A percentile compares a stretch with the other conserved stretches of the same genome.
phyloP scores from a whole-genome alignment of 257 asterid species.

The Solanum ahanhuiri region DNA sequence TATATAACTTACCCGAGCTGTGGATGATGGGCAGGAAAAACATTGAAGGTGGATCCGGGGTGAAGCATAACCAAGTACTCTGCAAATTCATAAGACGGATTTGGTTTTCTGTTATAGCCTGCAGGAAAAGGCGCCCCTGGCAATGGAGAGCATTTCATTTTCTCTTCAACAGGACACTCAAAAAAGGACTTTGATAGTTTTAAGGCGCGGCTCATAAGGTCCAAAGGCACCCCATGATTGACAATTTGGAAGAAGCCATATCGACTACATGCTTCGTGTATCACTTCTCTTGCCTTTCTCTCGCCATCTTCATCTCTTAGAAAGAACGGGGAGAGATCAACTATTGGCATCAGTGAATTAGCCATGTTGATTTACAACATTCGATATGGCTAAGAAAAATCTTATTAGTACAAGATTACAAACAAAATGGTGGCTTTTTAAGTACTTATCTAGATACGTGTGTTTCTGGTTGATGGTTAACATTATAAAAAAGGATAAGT shows the following conservation, averaged over 20 bases:
- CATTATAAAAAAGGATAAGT: background rate
- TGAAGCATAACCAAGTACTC: slow-evolving; percentile 42
- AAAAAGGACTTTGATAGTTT: slow-evolving; percentile 25
- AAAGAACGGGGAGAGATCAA: slow-evolving; percentile 45
- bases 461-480: background rate
- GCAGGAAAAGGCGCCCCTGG: slow-evolving; percentile 33
- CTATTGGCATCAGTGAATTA: slow-evolving; percentile 25
- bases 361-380: background rate
- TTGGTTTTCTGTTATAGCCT: slow-evolving; percentile 41
- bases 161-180: slow-evolving; percentile 25
- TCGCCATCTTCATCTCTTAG: slow-evolving; percentile 16
- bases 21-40: slow-evolving; percentile 18
- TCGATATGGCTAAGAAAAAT: background rate
- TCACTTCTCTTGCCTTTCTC: slow-evolving; percentile 17
- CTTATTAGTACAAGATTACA: background rate
- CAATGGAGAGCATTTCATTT: slow-evolving; percentile 18
- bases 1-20: background rate
- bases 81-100: slow-evolving; percentile 28
- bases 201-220: slow-evolving; percentile 28
- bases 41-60: slow-evolving; percentile 22
- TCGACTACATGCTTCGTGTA: slow-evolving; percentile 26
- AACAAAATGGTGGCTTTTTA: background rate
- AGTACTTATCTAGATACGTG: background rate
- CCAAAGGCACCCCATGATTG: slow-evolving; percentile 44
- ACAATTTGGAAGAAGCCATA: slow-evolving; percentile 37